Conservation (phyloP, 495 filamentous ascomycete species). For the Penicillium psychrofluorescens region DNA sequence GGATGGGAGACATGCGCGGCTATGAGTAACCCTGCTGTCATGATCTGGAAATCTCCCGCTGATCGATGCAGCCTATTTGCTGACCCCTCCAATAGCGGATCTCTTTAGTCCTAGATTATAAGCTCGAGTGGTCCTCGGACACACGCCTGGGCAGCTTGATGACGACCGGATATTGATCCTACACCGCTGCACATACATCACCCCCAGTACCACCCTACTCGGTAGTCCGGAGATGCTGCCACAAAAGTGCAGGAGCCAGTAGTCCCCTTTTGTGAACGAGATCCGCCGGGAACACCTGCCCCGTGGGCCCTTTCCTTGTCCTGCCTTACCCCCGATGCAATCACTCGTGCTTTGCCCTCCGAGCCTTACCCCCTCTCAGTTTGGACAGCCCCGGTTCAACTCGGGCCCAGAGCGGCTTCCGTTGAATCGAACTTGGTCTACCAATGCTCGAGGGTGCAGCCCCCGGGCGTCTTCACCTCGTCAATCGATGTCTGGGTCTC, state of each 20-base stretch:
- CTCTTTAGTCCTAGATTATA: conserved; percentile 29
- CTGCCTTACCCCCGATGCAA: conserved; percentile 35
- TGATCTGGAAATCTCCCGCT: conserved; percentile 35
- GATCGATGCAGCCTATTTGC: conserved; percentile 37
- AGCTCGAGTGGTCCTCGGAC: conserved; percentile 25
- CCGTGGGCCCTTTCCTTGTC: conserved; percentile 7
- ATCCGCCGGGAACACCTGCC: conserved; percentile 8
- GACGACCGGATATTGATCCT: conserved; percentile 23
- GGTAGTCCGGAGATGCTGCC: conserved; percentile 29
- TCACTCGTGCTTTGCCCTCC: conserved; percentile 41
- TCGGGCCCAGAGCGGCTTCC: conserved; percentile 57
- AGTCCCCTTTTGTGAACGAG: conserved; percentile 21
- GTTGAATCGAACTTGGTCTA: conserved; percentile 62
- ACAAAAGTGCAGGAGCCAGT: conserved; percentile 15
- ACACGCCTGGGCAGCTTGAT: conserved; percentile 16
- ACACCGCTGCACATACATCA: neutral
- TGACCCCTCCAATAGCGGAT: conserved; percentile 41
- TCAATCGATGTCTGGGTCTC: conserved; percentile 82
- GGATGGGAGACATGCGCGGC: conserved; percentile 34
- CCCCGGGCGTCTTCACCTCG: conserved; percentile 61
- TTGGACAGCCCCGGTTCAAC: conserved; percentile 35
- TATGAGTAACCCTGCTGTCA: conserved; percentile 39
- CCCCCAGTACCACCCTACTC: neutral
- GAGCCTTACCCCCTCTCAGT: conserved; percentile 34
- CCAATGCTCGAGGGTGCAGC: conserved; percentile 60